Evolutionary conservation across 495 filamentous ascomycete species (phyloP).

Genomic region (Aspergillus cavernicola): DNA sequence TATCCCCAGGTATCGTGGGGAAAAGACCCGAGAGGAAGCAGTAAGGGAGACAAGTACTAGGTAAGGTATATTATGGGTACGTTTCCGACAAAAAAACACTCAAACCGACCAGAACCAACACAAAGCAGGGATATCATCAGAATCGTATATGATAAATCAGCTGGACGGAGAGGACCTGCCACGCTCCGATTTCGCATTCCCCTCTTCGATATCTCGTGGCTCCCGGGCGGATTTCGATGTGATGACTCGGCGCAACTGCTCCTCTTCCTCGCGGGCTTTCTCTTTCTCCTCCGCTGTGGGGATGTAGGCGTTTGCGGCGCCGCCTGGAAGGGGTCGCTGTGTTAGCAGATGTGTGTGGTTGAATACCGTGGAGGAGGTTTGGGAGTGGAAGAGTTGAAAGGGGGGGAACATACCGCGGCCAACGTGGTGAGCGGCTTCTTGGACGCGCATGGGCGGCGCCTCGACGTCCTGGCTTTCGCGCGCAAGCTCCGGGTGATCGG

Average conservation of each 20-base stretch:
- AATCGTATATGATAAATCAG: background rate
- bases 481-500: slow-evolving; percentile 60
- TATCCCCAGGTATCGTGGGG: too few relatives aligned
- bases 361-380: too few relatives aligned
- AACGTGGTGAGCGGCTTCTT: slow-evolving; percentile 40
- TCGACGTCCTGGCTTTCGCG: slow-evolving; percentile 79
- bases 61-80: too few relatives aligned
- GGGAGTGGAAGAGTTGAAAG: too few relatives aligned
- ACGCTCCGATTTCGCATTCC: slow-evolving; percentile 23
- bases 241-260: slow-evolving; percentile 33
- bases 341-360: background rate
- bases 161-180: slow-evolving; percentile 20
- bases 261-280: slow-evolving; percentile 32
- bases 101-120: background rate
- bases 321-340: slow-evolving; percentile 25
- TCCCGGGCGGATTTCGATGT: slow-evolving; percentile 30
- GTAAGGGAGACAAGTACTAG: too few relatives aligned
- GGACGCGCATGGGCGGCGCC: slow-evolving; percentile 46
- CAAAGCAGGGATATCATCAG: background rate
- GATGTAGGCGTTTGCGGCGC: slow-evolving; percentile 43
- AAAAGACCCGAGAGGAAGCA: too few relatives aligned
- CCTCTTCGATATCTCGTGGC: slow-evolving; percentile 33
- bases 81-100: too few relatives aligned
- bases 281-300: slow-evolving; percentile 39
- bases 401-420: slow-evolving; percentile 38